These are phyloP conservation scores for Marasmius fiardii DNA, from an alignment of 1,284 basidiomycete genomes.

Conservation along the genomic window DNA sequence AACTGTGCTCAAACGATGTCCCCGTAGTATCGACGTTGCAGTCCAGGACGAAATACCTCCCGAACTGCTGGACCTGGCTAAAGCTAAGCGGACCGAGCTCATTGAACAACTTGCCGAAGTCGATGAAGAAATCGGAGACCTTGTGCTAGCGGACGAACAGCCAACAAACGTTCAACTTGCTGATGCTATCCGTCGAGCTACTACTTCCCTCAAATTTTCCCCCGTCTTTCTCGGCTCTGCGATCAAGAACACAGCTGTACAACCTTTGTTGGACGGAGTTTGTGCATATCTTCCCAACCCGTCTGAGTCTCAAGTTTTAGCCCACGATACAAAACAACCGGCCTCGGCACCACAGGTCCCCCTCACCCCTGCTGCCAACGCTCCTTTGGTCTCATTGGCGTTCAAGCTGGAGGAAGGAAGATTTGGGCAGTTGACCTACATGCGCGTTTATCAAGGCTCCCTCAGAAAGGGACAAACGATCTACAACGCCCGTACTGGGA, in stretches of 20 bases:
- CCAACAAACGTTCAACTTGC: conserved; percentile 77
- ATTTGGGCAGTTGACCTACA: conserved; percentile 98
- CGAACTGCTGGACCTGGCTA: conserved; percentile 68
- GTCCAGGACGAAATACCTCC: conserved; percentile 89
- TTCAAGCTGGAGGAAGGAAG: conserved; percentile 99
- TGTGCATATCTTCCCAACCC: conserved; percentile 96
- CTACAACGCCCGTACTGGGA: conserved; percentile 93
- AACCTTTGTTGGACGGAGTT: conserved; percentile 92
- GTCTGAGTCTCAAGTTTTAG: conserved; percentile 75
- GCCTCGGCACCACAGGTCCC: conserved; percentile 66
- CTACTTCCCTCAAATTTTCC: conserved; percentile 86
- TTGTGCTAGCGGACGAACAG: conserved; percentile 84
- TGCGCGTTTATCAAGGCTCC: conserved; percentile 97
- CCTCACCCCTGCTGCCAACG: conserved; percentile 77
- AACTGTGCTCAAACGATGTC: not conserved
- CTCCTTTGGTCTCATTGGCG: conserved; percentile 90
- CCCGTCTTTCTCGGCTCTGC: conserved; percentile 98
- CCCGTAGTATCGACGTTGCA: conserved; percentile 68
- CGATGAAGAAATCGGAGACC: conserved; percentile 91
- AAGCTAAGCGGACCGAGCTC: conserved; percentile 85
- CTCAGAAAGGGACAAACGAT: conserved; percentile 85
- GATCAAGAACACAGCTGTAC: conserved; percentile 97
- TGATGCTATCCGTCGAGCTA: conserved; percentile 86
- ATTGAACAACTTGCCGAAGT: conserved; percentile 96
- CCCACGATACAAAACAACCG: conserved; percentile 80